A percentile compares a stretch with the other conserved stretches of the same genome.
Conservation (phyloP, 1,284 basidiomycete genomes). For the Fistulinella cinereoalba region DNA sequence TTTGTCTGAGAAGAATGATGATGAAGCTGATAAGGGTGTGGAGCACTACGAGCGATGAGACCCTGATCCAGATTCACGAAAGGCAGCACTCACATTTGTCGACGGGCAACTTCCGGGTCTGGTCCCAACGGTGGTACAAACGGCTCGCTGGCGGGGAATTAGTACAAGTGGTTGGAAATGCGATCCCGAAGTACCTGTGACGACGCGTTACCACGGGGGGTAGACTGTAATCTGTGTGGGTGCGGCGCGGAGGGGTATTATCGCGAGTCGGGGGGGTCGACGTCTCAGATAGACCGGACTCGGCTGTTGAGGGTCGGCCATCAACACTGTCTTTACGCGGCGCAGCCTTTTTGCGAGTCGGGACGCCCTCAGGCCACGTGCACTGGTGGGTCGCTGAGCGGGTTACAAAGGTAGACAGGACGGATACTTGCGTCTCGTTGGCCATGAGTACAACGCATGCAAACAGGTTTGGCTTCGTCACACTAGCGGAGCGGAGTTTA, state of each 20-base stretch:
- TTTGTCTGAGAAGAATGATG: constrained; percentile 40
- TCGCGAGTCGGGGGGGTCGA: constrained; percentile 66
- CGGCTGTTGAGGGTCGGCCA: constrained; percentile 59
- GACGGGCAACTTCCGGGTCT: constrained; percentile 43
- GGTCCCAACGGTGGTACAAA: constrained; percentile 40
- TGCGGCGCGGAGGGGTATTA: constrained; percentile 52
- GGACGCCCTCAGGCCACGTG: constrained; percentile 76
- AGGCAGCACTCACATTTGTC: constrained; percentile 44
- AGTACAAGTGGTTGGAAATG: neutral
- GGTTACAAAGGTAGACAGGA: constrained; percentile 5
- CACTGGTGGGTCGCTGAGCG: constrained; percentile 48
- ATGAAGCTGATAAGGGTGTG: constrained; percentile 34
- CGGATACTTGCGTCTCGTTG: constrained; percentile 60
- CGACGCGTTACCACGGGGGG: constrained; percentile 53
- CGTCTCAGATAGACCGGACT: constrained; percentile 56
- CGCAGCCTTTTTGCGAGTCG: constrained; percentile 54
- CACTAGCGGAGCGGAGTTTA: constrained; percentile 47
- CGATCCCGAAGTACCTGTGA: constrained; percentile 42
- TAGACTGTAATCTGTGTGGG: constrained; percentile 48
- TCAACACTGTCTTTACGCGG: constrained; percentile 49
- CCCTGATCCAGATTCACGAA: neutral
- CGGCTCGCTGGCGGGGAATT: constrained; percentile 20
- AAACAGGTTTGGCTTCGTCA: constrained; percentile 78
- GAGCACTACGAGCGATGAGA: constrained; percentile 25
- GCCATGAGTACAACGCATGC: constrained; percentile 75